Evolutionary conservation across 345 rosid genomes (phyloP).

Genomic region (Lagerstroemia speciosa): DNA sequence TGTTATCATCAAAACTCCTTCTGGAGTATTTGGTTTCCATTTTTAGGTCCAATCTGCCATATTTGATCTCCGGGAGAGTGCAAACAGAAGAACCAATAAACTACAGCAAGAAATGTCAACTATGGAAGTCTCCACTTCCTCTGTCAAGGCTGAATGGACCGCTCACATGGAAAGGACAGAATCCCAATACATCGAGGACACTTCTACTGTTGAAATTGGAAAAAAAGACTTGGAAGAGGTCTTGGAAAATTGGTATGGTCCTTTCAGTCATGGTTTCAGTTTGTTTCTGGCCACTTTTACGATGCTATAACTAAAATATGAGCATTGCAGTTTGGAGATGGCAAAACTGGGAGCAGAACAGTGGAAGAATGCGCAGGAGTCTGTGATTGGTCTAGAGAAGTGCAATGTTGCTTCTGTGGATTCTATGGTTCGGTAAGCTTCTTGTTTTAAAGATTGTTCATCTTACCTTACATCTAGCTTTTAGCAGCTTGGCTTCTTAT

Average conservation of each 20-base stretch:
- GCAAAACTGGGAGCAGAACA: conserved; percentile 68
- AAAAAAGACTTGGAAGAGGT: conserved; percentile 74
- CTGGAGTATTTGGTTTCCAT: background rate
- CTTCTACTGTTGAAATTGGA: conserved; percentile 63
- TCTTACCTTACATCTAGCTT: background rate
- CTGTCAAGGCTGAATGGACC: conserved; percentile 71
- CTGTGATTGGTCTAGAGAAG: conserved; percentile 67
- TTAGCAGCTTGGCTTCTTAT: background rate
- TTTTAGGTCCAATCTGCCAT: conserved; percentile 81
- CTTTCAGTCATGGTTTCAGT: background rate
- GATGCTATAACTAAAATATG: background rate
- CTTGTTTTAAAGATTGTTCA: conserved; percentile 4
- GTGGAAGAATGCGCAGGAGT: conserved; percentile 86
- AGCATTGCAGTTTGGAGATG: conserved; percentile 52
- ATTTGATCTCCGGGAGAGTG: conserved; percentile 68
- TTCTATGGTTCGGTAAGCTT: conserved; percentile 72
- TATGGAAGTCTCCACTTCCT: conserved; percentile 72
- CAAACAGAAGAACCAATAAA: conserved; percentile 59
- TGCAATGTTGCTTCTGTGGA: conserved; percentile 77
- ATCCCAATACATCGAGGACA: conserved; percentile 54
- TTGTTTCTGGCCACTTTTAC: background rate
- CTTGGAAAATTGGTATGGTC: conserved; percentile 65
- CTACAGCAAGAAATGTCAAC: conserved; percentile 89
- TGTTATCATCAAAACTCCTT: background rate
- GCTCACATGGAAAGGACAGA: conserved; percentile 77